A percentile compares a stretch with the other conserved stretches of the same genome.
These are phyloP conservation scores for Rhizopogon vesiculosus DNA, from an alignment of 768 basidiomycete species.

Conservation along the genomic window DNA sequence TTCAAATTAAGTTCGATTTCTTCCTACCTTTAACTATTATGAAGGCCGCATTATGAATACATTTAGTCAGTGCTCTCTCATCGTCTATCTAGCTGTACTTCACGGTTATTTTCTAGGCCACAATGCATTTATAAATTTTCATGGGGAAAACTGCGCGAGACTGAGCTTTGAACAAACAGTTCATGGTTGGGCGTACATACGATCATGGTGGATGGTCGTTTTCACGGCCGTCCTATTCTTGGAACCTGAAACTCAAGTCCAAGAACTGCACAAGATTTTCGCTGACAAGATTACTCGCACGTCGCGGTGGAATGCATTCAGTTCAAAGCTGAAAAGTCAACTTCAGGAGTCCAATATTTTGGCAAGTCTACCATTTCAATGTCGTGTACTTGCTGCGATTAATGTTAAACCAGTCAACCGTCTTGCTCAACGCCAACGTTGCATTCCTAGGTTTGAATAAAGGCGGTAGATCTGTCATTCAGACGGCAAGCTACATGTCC, in stretches of 20 bases:
- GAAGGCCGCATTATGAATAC: constrained; percentile 25
- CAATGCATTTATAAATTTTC: constrained; percentile 34
- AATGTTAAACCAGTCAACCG: constrained; percentile 37
- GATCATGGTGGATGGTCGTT: constrained; percentile 32
- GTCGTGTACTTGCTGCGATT: not conserved
- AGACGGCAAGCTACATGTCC: constrained; percentile 41
- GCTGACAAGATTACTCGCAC: constrained; percentile 41
- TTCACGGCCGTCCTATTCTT: constrained; percentile 44
- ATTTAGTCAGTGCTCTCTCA: constrained; percentile 16
- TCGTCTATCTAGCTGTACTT: not conserved
- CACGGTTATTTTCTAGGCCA: constrained; percentile 18
- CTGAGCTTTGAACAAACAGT: constrained; percentile 31
- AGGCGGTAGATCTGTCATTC: constrained; percentile 19
- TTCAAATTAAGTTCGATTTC: not conserved
- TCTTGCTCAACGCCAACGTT: constrained; percentile 55
- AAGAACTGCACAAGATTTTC: constrained; percentile 42
- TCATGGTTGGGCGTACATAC: constrained; percentile 17
- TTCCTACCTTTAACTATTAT: constrained; percentile 5
- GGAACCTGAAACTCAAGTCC: constrained; percentile 42
- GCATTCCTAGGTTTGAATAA: constrained; percentile 48
- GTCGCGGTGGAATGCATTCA: constrained; percentile 39
- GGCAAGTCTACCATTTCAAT: constrained; percentile 28
- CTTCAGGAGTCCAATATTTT: constrained; percentile 50
- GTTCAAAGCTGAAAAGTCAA: constrained; percentile 40
- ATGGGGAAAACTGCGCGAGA: constrained; percentile 41